A percentile compares a stretch with the other conserved stretches of the same genome.
Evolutionary conservation across 2,329 filamentous ascomycete genomes (phyloP).

Genomic region (Xylariaceae sp.): DNA sequence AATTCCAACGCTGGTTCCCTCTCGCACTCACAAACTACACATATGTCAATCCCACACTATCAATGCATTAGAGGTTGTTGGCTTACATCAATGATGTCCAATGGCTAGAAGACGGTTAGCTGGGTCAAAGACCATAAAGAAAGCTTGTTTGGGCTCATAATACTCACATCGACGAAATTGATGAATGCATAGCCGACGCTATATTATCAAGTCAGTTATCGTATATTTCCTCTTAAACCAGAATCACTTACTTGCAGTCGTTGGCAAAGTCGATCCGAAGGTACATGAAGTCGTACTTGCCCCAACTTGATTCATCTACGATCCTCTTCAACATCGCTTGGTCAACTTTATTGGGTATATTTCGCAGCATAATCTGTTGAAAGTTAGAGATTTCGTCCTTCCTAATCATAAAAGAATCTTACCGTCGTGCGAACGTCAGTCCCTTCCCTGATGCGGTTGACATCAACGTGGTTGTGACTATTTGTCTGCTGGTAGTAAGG

Average conservation of each 20-base stretch:
- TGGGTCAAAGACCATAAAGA: slow-evolving; percentile 41
- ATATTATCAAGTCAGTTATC: slow-evolving; percentile 31
- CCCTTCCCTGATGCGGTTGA: slow-evolving; percentile 66
- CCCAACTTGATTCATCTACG: slow-evolving; percentile 78
- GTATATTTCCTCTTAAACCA: slow-evolving; percentile 25
- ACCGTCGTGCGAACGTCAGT: slow-evolving; percentile 79
- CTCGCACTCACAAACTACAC: slow-evolving; percentile 74
- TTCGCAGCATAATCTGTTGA: slow-evolving; percentile 85
- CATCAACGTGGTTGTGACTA: slow-evolving; percentile 69
- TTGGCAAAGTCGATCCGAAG: slow-evolving; percentile 87
- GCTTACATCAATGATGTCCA: slow-evolving; percentile 74
- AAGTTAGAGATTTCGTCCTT: slow-evolving; percentile 4
- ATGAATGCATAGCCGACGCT: slow-evolving; percentile 98
- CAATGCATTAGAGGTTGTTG: neutral
- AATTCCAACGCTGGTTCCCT: slow-evolving; percentile 78
- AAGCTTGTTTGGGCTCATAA: neutral
- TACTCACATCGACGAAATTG: slow-evolving; percentile 82
- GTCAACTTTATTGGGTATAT: slow-evolving; percentile 91
- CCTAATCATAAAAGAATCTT: slow-evolving; percentile 41
- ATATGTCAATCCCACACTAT: neutral
- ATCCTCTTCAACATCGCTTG: slow-evolving; percentile 78
- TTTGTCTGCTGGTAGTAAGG: slow-evolving; percentile 55
- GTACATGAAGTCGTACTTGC: slow-evolving; percentile 94
- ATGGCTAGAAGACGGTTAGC: slow-evolving; percentile 61
- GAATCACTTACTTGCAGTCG: slow-evolving; percentile 74